These are phyloP conservation scores for Clonostachys rhizophaga DNA, from an alignment of 2,329 filamentous ascomycete genomes.

Conservation along the genomic window DNA sequence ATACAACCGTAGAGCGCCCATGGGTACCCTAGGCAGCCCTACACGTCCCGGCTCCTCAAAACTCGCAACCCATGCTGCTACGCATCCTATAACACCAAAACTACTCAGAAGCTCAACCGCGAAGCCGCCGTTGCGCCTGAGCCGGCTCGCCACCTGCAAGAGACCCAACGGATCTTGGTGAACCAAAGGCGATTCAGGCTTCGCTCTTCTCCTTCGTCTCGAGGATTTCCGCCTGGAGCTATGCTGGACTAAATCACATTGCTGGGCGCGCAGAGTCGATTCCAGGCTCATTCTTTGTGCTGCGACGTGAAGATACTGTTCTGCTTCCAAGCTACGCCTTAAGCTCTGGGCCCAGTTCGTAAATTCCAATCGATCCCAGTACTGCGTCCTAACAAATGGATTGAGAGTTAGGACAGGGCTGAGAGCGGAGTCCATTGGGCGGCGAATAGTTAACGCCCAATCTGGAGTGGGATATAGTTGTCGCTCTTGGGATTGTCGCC, in stretches of 20 bases:
- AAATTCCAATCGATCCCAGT: conserved; percentile 23
- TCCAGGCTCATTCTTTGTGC: neutral
- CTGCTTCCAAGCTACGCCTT: conserved; percentile 24
- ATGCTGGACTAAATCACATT: neutral
- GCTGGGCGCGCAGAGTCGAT: neutral
- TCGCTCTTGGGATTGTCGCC: conserved; percentile 37
- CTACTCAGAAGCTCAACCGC: conserved; percentile 71
- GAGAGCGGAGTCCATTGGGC: conserved; percentile 1
- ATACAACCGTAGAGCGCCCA: too few species aligned
- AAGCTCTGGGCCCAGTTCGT: conserved; percentile 29
- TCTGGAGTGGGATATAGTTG: neutral
- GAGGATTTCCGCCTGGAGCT: neutral
- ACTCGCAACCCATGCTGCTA: conserved; percentile 51
- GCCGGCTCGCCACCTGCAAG: conserved; percentile 61
- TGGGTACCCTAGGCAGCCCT: too few species aligned
- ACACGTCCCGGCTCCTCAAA: too few species aligned
- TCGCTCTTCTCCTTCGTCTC: conserved; percentile 16
- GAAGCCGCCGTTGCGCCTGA: conserved; percentile 61
- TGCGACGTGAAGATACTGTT: conserved; percentile 9
- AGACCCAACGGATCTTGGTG: conserved; percentile 77
- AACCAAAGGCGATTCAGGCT: conserved; percentile 14
- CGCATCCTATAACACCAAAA: conserved; percentile 67
- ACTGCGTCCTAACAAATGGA: conserved; percentile 9
- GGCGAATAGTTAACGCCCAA: conserved; percentile 6
- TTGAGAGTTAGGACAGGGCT: conserved; percentile 6